Evolutionary conservation across 2,329 filamentous ascomycete species (phyloP), one percentile per base, ranked within the genome.

Genomic region (Capronia coronata): DNA sequence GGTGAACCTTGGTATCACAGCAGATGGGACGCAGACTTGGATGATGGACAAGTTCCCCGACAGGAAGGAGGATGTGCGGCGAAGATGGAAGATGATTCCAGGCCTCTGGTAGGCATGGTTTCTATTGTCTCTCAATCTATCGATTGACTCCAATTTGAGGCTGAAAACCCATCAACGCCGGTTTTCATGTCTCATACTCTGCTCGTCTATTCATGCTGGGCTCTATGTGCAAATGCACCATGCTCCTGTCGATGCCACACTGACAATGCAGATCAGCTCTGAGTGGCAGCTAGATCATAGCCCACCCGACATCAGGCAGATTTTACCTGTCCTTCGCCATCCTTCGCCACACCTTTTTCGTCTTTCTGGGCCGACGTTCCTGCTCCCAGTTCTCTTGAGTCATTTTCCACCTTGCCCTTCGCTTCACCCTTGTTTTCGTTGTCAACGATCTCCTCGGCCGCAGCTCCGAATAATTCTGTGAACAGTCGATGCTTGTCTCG

Each of bases 1-100:
- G 5, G 76, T 82, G 44, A 96, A 95, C 66, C 76, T 97, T 21
- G 87, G 84, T 11, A 77, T 88, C 18, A 95, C 90, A 5, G 90
- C 93, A 2, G 70, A 77, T 34, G 84, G 80, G 18, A 95, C 87
- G 8, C 85, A 81, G 64, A 70, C 75, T 59, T 97, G 89, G 89
- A 94, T 94, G 70, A 70, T 69, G 55, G 68, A 75, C 18, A 89
- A 83, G 62, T 95, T 95, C 65, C 52, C 48, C 2, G 52, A 57
- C 19, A 30, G 45, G 18, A 23, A 45, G 38, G 32, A 22, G 8
- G 48, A 52, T 30, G 43, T 57, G 11, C 23, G 22, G 13, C 27
- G 19, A 21, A 41, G 56, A 22, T 57, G 55, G 52, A 47, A 18
- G 38, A 54, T 59, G 49, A 43, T 56, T 16, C 54, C 54, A 3